Percentiles rank a stretch among this genome's conserved stretches.
Evolutionary conservation across 1,284 basidiomycete species (phyloP).

Genomic region (Ustilago bromivora): DNA sequence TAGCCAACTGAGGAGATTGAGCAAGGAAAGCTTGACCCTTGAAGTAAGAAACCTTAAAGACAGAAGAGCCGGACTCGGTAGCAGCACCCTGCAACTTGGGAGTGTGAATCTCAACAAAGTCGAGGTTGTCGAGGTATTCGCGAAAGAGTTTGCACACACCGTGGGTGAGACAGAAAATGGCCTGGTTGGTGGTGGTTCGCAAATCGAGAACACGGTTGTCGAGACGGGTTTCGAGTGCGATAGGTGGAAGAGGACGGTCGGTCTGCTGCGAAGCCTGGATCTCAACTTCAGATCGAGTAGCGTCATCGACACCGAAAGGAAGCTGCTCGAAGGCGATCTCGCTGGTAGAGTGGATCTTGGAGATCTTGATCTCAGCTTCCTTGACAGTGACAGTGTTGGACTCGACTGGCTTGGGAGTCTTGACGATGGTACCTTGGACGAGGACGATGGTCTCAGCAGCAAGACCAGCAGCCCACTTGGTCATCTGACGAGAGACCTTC

Average conservation of each 20-base stretch:
- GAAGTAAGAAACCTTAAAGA: slow-evolving; percentile 98
- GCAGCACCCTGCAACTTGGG: slow-evolving; percentile 97
- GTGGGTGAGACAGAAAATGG: slow-evolving; percentile 91
- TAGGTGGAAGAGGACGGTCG: slow-evolving; percentile 64
- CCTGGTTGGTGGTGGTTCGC: slow-evolving; percentile 93
- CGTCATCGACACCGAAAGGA: slow-evolving; percentile 94
- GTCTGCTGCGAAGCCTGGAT: slow-evolving; percentile 73
- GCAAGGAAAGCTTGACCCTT: slow-evolving; percentile 95
- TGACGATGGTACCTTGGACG: slow-evolving; percentile 77
- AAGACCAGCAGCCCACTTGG: slow-evolving; percentile 87
- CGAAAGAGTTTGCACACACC: slow-evolving; percentile 91
- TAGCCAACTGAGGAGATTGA: slow-evolving; percentile 95
- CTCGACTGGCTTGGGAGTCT: slow-evolving; percentile 84
- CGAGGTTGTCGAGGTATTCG: slow-evolving; percentile 80
- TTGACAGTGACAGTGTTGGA: slow-evolving; percentile 89
- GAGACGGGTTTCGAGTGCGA: slow-evolving; percentile 81
- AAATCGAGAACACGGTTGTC: slow-evolving; percentile 96
- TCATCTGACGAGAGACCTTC: slow-evolving; percentile 95
- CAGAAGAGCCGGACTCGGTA: slow-evolving; percentile 94
- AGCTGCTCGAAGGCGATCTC: slow-evolving; percentile 76
- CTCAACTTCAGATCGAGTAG: slow-evolving; percentile 83
- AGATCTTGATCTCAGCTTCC: slow-evolving; percentile 88
- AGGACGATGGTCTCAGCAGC: slow-evolving; percentile 91
- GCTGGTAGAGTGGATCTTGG: slow-evolving; percentile 86
- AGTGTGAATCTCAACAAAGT: slow-evolving; percentile 94